Percentiles rank a stretch among this genome's conserved stretches.
Conservation (phyloP, 495 filamentous ascomycete genomes). For the Margaritispora aquatica region DNA sequence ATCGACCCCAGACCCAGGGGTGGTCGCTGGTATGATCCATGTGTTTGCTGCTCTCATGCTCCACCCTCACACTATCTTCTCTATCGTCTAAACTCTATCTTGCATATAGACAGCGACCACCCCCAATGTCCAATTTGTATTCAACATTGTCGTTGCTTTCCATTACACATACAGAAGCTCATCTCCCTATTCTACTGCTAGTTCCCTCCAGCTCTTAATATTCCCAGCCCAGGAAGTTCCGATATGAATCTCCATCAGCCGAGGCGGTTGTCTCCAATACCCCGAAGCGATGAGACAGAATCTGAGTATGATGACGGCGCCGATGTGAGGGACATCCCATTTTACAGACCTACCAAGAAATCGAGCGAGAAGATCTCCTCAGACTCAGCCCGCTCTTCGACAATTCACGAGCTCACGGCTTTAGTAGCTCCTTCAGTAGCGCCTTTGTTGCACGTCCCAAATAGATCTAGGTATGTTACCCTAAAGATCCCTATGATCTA, state of each 20-base stretch:
- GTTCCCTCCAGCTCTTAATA: constrained; percentile 5
- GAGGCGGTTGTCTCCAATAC: not conserved
- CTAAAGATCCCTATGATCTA: not conserved
- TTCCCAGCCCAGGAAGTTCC: not conserved
- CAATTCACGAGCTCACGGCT: constrained; percentile 2
- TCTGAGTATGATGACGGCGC: constrained; percentile 2
- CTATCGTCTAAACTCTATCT: not conserved
- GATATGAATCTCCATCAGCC: constrained; percentile 5
- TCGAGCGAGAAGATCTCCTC: not conserved
- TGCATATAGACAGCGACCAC: not conserved
- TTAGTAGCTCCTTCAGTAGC: not conserved
- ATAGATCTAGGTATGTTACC: not conserved
- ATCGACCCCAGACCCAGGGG: constrained; percentile 1
- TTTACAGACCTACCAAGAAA: constrained; percentile 4
- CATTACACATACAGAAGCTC: not conserved
- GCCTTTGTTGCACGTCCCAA: not conserved
- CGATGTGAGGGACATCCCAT: constrained; percentile 10
- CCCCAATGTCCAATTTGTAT: too few relatives aligned
- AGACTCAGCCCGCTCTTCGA: not conserved
- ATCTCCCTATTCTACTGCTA: not conserved
- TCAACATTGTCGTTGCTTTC: too few relatives aligned
- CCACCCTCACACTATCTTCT: not conserved
- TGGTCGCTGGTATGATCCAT: constrained; percentile 10
- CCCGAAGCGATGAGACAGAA: not conserved
- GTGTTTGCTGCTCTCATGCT: too few relatives aligned